phyloP scores from a whole-genome alignment of 495 filamentous ascomycete genomes.

The Penicillium lividum region DNA sequence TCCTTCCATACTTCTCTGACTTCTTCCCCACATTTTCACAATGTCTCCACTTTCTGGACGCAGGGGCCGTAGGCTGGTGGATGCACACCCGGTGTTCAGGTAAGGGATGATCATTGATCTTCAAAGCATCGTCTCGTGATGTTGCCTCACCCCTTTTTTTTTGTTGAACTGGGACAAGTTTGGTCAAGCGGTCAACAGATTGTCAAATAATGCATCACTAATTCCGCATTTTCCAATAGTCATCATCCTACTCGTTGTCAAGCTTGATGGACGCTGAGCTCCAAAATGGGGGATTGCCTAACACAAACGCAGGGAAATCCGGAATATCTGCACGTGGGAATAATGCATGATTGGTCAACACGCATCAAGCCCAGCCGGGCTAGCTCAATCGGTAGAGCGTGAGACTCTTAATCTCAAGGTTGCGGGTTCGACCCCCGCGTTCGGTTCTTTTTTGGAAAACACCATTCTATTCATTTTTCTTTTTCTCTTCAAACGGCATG shows the following conservation, averaged over 20 bases:
- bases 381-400: conserved; percentile 86
- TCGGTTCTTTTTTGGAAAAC: conserved; percentile 29
- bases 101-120: background rate
- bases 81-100: background rate
- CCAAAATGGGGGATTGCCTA: too few relatives aligned
- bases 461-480: too few relatives aligned
- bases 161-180: background rate
- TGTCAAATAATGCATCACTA: too few relatives aligned
- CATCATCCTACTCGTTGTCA: too few relatives aligned
- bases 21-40: conserved; percentile 8
- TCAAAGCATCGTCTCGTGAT: background rate
- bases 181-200: background rate
- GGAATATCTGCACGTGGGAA: too few relatives aligned
- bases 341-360: too few relatives aligned
- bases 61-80: conserved; percentile 5
- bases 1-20: background rate
- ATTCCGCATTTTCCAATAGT: background rate
- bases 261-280: too few relatives aligned
- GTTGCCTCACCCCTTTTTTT: background rate
- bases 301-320: too few relatives aligned
- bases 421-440: conserved; percentile 62
- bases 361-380: conserved; percentile 43
- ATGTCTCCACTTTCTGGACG: conserved; percentile 5
- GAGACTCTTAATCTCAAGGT: conserved; percentile 80
- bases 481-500: too few relatives aligned